Conservation (phyloP, 345 rosid genomes). For the Arabis hirsuta region DNA sequence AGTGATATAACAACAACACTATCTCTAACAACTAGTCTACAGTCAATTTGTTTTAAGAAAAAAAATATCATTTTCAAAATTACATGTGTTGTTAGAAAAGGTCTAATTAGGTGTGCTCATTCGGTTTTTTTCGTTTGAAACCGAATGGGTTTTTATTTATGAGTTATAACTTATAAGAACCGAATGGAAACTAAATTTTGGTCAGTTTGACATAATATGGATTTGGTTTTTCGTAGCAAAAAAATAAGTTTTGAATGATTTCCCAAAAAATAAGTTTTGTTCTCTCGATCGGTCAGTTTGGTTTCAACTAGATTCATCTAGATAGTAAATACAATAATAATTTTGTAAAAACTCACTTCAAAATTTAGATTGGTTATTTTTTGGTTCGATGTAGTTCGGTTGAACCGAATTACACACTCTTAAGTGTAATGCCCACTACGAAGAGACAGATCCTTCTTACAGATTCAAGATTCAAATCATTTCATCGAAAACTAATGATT, state of each 20-base stretch:
- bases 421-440: conserved; percentile 6
- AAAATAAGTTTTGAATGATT: no score
- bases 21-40: no score
- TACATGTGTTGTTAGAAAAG: no score
- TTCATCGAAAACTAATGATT: background rate
- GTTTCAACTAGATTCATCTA: background rate
- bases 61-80: no score
- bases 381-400: background rate
- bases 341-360: background rate
- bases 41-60: no score
- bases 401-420: background rate
- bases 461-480: conserved; percentile 8
- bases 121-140: background rate
- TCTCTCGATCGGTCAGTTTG: background rate
- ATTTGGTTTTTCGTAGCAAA: background rate
- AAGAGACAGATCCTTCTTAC: background rate
- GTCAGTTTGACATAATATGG: background rate
- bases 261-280: background rate
- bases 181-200: background rate
- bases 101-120: background rate
- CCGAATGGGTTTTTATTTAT: no score
- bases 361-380: background rate
- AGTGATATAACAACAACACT: no score
- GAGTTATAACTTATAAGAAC: no score
- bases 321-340: background rate